Evolutionary conservation across 192 early-diverging fungal genomes (phyloP), one percentile per base, ranked within the genome.

Genomic region (Gryganskiella cystojenkinii): DNA sequence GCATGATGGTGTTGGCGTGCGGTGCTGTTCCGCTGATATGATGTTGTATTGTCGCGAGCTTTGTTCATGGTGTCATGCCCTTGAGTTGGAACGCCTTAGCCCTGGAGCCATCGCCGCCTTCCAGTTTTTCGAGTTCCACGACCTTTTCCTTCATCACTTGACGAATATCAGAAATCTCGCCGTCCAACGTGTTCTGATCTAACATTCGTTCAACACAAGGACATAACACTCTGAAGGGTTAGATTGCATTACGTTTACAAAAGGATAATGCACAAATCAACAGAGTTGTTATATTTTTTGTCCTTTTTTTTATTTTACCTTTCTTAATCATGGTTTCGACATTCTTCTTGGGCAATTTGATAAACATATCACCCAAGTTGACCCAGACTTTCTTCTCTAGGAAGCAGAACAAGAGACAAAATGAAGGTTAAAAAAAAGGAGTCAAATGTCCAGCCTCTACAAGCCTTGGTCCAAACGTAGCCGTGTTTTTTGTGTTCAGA

Each of bases 331-430:
- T 78, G 14, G 71, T 61, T n/a, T 82, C 73, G 10, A 85, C 75
- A 17, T 83, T 80, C n/a, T 80, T 43, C 17, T 81, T 84, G 17
- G 87, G 85, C 58, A 90, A 40, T 37, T 82, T 84, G 24, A 90
- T 61, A 67, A 90, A 90, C 80, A 90, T 80, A 37, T 90, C 85
- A 24, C 88, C 88, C 27, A 88, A 62, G 40, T 82, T 84, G 24
- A 87, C 70, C 88, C 88, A 90, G 15, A 82, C 52, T 52, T 90
- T 90, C 34, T 81, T 82, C 53, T 84, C 85, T 85, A 68, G 19
- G 13, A 45, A 9, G 27, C 56, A 24, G 43, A n/a, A 53, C 6
- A 20, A 22, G 0, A 43, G 33, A 24, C 31, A 24, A 57, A 67
- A 33, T 27, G 61, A 51, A 15, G 24, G 25, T 3, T 0, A 63